These are phyloP conservation scores for Suhomyces kilbournensis DNA, from an alignment of 805 yeast genomes.

Conservation along the genomic window DNA sequence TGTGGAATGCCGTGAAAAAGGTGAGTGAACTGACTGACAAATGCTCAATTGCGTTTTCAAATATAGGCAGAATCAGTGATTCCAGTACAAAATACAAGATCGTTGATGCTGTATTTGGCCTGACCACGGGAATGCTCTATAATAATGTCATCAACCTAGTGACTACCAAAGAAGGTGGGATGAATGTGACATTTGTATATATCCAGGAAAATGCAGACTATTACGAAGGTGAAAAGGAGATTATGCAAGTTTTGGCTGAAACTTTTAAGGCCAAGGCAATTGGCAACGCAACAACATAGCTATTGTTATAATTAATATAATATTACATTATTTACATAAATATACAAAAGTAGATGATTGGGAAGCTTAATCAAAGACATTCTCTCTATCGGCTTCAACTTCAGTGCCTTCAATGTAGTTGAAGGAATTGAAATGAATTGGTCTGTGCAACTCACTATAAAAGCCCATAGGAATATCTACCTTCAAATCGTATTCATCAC, in stretches of 20 bases:
- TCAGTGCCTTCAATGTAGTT: conserved; percentile 58
- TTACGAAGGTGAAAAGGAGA: background rate
- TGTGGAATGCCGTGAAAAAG: conserved; percentile 5
- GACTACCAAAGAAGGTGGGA: conserved; percentile 6
- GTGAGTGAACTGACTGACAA: background rate
- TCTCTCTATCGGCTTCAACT: conserved; percentile 66
- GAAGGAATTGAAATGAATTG: conserved; percentile 79
- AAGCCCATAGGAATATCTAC: conserved; percentile 77
- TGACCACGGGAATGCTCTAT: conserved; percentile 7
- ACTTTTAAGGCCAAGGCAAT: background rate
- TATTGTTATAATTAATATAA: background rate
- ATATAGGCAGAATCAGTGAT: conserved; percentile 9
- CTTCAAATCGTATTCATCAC: conserved; percentile 59
- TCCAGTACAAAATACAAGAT: background rate
- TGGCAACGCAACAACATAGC: background rate
- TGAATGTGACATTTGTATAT: conserved; percentile 8
- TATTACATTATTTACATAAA: background rate
- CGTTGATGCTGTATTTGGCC: conserved; percentile 9
- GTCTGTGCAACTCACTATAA: conserved; percentile 84
- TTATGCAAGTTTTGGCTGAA: conserved; percentile 9
- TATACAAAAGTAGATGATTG: background rate
- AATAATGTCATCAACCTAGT: conserved; percentile 11
- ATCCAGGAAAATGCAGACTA: conserved; percentile 7
- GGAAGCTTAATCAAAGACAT: conserved; percentile 47
- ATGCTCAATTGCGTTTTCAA: conserved; percentile 3